phyloP scores from a whole-genome alignment of 306 rosid genomes.

The Psophocarpus tetragonolobus region DNA sequence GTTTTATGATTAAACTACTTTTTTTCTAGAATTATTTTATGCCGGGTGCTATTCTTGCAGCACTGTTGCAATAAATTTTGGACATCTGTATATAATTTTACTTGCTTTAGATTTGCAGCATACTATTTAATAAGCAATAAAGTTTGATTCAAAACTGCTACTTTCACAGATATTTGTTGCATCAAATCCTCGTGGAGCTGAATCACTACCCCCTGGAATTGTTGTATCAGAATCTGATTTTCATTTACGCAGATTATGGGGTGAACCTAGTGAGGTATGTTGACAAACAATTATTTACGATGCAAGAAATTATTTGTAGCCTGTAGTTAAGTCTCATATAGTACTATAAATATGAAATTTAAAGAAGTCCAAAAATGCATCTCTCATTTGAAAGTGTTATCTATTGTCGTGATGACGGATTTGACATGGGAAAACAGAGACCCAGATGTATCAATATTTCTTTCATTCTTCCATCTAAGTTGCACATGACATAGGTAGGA shows the following conservation, averaged over 20 bases:
- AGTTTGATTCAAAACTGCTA: conserved; percentile 30
- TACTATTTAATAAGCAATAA: conserved; percentile 9
- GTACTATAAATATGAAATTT: conserved; percentile 13
- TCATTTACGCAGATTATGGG: conserved; percentile 89
- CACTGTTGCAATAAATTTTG: conserved; percentile 15
- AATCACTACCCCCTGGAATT: conserved; percentile 85
- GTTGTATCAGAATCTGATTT: conserved; percentile 84
- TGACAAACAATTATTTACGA: conserved; percentile 25
- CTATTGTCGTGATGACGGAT: neutral
- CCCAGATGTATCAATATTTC: neutral
- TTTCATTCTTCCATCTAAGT: conserved; percentile 22
- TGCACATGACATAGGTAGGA: conserved; percentile 27
- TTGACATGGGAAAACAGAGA: neutral
- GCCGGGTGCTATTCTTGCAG: conserved; percentile 11
- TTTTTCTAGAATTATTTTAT: neutral
- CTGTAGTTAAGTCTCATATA: neutral
- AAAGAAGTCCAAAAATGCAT: neutral
- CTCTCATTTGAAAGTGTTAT: neutral
- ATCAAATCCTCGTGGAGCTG: conserved; percentile 95
- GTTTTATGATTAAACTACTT: neutral
- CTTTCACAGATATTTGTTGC: conserved; percentile 64
- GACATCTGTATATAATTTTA: neutral
- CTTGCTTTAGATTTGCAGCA: conserved; percentile 22
- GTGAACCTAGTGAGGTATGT: conserved; percentile 91
- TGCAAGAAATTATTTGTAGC: conserved; percentile 16